Evolutionary conservation across 1,139 yeast genomes (phyloP), one percentile per base, ranked within the genome.

Genomic region (Magnusiomyces tetraspermus): DNA sequence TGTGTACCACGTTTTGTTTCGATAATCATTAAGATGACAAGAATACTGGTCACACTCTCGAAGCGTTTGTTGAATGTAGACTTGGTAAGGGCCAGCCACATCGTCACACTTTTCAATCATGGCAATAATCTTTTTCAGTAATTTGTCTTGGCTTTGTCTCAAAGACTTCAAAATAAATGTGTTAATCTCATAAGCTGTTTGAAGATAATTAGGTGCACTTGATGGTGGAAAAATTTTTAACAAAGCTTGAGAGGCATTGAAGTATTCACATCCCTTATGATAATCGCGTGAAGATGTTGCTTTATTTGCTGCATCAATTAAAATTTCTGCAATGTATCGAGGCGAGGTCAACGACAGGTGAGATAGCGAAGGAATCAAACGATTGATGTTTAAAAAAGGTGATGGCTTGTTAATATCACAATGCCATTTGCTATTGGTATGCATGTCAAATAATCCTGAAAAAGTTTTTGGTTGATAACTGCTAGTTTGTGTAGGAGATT

Each of bases 1-100:
- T 33, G 61, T 61, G 53, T 68, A 69, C 72, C 72, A 69, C 3
- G 66, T 58, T 47, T 64, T 63, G 10, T 60, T 57, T 30, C 67
- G 58, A 37, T 59, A 52, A 30, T 58, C 57, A 45, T 57, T 53
- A 22, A 64, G 53, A 19, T 48, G 36, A 5, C 41, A 47, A n/a
- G 61, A 19, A 1, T 53, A 43, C 2, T 46, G 38, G 5, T 62
- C 58, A 44, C 62, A 59, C 15, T 56, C 51, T 21, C 45, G 53
- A 23, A 54, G 43, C 24, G 56, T 52, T 19, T 55, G 51, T 28
- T 59, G 58, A 15, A 61, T 50, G 28, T 61, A 58, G 8, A 60
- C 49, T 41, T 59, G 58, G 43, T 57, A 61, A 2, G 65, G 64
- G 1, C 56, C 54, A 19, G 56, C 52, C n/a, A 57, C 51, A 22